These are phyloP conservation scores for Vicia villosa DNA, from an alignment of 306 rosid genomes.

Conservation along the genomic window DNA sequence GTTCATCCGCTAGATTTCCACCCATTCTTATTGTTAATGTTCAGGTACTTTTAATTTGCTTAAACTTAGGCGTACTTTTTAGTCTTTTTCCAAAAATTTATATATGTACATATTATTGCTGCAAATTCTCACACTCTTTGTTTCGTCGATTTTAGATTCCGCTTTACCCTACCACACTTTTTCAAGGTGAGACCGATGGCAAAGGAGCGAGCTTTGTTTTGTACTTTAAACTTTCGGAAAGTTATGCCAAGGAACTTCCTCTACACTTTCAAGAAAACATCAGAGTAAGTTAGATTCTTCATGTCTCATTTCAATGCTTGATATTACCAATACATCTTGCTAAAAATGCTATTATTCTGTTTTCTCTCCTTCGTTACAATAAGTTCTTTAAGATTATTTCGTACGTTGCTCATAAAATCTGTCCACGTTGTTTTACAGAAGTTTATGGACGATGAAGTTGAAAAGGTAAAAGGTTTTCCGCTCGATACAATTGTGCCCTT, in stretches of 20 bases:
- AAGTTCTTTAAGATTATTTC: slow-evolving; percentile 7
- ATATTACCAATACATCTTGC: neutral
- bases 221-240: slow-evolving; percentile 89
- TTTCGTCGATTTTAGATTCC: slow-evolving; percentile 69
- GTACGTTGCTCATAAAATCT: neutral
- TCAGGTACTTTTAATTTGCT: slow-evolving; percentile 60
- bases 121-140: slow-evolving; percentile 24
- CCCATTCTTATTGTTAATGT: slow-evolving; percentile 88
- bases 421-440: slow-evolving; percentile 50
- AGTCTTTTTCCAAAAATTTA: neutral
- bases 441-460: slow-evolving; percentile 87
- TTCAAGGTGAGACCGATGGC: slow-evolving; percentile 94
- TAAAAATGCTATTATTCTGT: neutral
- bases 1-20: slow-evolving; percentile 65
- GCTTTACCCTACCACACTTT: slow-evolving; percentile 73
- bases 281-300: slow-evolving; percentile 64
- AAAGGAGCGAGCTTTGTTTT: slow-evolving; percentile 91
- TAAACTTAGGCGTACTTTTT: neutral
- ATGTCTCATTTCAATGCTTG: slow-evolving; percentile 20
- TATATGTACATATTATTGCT: slow-evolving; percentile 1
- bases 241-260: slow-evolving; percentile 81
- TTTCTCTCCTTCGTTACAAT: neutral
- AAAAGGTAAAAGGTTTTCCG: slow-evolving; percentile 91
- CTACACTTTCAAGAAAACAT: slow-evolving; percentile 76
- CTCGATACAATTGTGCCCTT: slow-evolving; percentile 69